Conservation (phyloP, 148 eudicot genomes). For the Vaccinium vitisidaea region DNA sequence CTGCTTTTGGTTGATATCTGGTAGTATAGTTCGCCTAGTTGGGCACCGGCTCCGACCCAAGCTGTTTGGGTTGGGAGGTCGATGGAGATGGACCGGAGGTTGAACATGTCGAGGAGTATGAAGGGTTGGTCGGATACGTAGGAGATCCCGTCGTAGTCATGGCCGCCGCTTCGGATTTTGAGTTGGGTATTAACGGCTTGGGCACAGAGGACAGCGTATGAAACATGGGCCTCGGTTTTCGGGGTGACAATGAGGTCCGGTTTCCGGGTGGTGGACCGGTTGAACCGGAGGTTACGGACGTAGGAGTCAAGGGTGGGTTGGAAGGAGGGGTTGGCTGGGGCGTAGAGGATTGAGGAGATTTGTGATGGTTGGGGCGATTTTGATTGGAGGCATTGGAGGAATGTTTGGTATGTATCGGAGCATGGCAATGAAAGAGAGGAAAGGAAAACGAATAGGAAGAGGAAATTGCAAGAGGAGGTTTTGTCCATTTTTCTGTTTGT, state of each 20-base stretch:
- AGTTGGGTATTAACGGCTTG: neutral
- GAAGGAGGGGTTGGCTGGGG: conserved; percentile 14
- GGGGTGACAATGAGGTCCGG: conserved; percentile 33
- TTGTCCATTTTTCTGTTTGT: neutral
- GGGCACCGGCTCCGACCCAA: conserved; percentile 18
- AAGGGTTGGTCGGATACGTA: conserved; percentile 17
- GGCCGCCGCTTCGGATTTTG: conserved; percentile 23
- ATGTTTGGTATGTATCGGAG: conserved; percentile 2
- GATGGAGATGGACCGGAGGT: conserved; percentile 12
- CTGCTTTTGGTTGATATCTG: conserved; percentile 24
- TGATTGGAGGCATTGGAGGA: conserved; percentile 9
- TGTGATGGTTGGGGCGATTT: neutral
- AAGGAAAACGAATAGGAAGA: neutral
- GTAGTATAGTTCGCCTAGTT: conserved; percentile 22
- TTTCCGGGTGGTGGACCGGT: conserved; percentile 25
- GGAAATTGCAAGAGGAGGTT: neutral
- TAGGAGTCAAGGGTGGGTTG: conserved; percentile 17
- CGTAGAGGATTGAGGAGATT: conserved; percentile 24
- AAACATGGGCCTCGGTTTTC: conserved; percentile 10
- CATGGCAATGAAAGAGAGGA: neutral
- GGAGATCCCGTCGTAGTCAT: conserved; percentile 19
- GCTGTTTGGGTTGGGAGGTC: neutral
- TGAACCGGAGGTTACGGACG: conserved; percentile 29
- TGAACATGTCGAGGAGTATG: conserved; percentile 15
- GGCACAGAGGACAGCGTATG: conserved; percentile 21